These are phyloP conservation scores for Pythium apleroticum DNA, from an alignment of 352 stramenopile genomes.

Conservation along the genomic window DNA sequence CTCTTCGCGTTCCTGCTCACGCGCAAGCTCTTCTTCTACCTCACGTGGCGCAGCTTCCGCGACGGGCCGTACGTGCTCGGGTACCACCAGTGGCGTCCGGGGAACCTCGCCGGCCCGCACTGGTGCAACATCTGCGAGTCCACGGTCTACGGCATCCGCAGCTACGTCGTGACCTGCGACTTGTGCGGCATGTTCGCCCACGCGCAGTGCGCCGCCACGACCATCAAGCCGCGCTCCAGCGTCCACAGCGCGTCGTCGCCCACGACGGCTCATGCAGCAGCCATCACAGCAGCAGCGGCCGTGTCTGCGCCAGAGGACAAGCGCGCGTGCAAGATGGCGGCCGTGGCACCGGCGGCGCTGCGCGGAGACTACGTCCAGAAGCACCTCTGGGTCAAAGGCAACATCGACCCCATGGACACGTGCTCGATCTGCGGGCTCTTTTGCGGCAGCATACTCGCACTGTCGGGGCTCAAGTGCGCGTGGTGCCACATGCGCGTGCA, in stretches of 20 bases:
- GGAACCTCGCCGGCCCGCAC: slow-evolving; percentile 67
- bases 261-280: neutral
- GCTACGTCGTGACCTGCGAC: slow-evolving; percentile 84
- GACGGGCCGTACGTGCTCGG: slow-evolving; percentile 72
- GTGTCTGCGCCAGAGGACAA: neutral
- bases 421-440: slow-evolving; percentile 79
- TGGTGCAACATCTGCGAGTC: slow-evolving; percentile 84
- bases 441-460: slow-evolving; percentile 76
- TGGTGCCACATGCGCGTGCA: slow-evolving; percentile 84
- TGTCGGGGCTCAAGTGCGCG: slow-evolving; percentile 77
- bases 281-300: neutral
- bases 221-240: slow-evolving; percentile 38
- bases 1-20: slow-evolving; percentile 61
- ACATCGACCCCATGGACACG: slow-evolving; percentile 82
- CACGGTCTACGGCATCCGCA: slow-evolving; percentile 83
- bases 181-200: slow-evolving; percentile 85
- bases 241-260: neutral
- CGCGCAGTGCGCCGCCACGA: slow-evolving; percentile 64
- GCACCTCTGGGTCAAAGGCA: slow-evolving; percentile 81
- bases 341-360: slow-evolving; percentile 3
- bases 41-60: slow-evolving; percentile 80
- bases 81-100: slow-evolving; percentile 73
- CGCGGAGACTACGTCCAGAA: slow-evolving; percentile 28
- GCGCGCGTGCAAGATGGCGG: slow-evolving; percentile 27
- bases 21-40: slow-evolving; percentile 76